Conservation (phyloP, 1,139 yeast genomes). For the Candida freyschussii region DNA sequence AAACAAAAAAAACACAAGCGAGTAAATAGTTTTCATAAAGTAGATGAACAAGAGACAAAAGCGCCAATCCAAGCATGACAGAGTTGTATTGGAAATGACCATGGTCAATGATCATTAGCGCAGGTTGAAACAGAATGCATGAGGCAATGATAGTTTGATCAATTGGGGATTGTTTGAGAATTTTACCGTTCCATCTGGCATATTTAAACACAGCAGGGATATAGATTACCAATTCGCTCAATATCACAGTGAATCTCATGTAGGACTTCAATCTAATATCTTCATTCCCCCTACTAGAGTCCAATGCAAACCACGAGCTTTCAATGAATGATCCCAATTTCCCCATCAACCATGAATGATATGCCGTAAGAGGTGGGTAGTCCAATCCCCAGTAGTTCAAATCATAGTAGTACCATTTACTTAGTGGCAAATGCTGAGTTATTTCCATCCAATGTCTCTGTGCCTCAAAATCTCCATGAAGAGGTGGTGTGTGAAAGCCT, state of each 20-base stretch:
- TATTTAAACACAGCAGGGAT: conserved; percentile 76
- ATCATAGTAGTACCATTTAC: conserved; percentile 85
- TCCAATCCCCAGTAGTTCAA: conserved; percentile 94
- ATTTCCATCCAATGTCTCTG: conserved; percentile 98
- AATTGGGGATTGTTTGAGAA: conserved; percentile 47
- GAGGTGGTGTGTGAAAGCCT: conserved; percentile 64
- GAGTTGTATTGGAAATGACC: conserved; percentile 96
- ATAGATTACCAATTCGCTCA: conserved; percentile 70
- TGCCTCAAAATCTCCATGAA: conserved; percentile 95
- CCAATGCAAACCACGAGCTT: conserved; percentile 71
- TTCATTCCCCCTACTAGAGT: conserved; percentile 72
- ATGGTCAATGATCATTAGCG: conserved; percentile 81
- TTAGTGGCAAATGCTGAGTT: conserved; percentile 68
- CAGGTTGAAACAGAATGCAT: conserved; percentile 75
- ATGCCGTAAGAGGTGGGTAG: conserved; percentile 96
- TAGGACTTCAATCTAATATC: conserved; percentile 60
- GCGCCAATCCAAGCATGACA: conserved; percentile 85
- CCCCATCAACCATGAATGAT: conserved; percentile 81
- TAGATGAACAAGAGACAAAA: conserved; percentile 63
- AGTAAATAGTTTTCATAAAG: conserved; percentile 56
- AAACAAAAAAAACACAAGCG: conserved; percentile 77
- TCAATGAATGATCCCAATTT: conserved; percentile 60
- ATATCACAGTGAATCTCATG: conserved; percentile 76
- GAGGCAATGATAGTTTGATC: conserved; percentile 75
- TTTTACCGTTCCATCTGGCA: conserved; percentile 62